Evolutionary conservation across 441 rosid species (phyloP).

Genomic region (Populus hybrid): DNA sequence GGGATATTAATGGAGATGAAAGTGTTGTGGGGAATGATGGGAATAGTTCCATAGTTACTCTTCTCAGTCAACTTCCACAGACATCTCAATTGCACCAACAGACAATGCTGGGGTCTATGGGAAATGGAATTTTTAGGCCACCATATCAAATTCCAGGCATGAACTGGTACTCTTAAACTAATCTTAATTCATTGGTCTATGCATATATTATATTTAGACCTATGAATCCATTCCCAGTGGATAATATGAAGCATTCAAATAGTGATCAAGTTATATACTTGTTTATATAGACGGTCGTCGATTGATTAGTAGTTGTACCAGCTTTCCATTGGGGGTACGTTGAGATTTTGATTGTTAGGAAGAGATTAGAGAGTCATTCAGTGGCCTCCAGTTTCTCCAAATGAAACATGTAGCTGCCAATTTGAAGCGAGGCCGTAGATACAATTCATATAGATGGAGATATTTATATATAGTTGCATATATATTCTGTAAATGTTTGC

Average conservation of each 20-base stretch:
- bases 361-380: too few species aligned
- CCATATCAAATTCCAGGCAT: constrained; percentile 58
- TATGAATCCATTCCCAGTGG: constrained; percentile 1
- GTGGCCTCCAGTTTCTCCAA: constrained; percentile 7
- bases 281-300: constrained; percentile 6
- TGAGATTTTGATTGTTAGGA: constrained; percentile 32
- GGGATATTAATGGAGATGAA: constrained; percentile 22
- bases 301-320: constrained; percentile 1
- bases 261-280: background rate
- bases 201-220: background rate
- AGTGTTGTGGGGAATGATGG: constrained; percentile 34
- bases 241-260: constrained; percentile 15
- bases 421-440: constrained; percentile 30
- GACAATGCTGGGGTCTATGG: constrained; percentile 37
- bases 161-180: constrained; percentile 59
- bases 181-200: constrained; percentile 2
- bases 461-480: background rate
- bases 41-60: constrained; percentile 32
- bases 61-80: constrained; percentile 47
- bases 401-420: constrained; percentile 20
- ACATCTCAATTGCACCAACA: constrained; percentile 55
- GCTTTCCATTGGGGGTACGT: background rate
- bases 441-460: background rate
- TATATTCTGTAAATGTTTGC: background rate
- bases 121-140: constrained; percentile 53